phyloP scores from a whole-genome alignment of 2,329 filamentous ascomycete genomes.

The Pseudophaeomoniella oleicola region DNA sequence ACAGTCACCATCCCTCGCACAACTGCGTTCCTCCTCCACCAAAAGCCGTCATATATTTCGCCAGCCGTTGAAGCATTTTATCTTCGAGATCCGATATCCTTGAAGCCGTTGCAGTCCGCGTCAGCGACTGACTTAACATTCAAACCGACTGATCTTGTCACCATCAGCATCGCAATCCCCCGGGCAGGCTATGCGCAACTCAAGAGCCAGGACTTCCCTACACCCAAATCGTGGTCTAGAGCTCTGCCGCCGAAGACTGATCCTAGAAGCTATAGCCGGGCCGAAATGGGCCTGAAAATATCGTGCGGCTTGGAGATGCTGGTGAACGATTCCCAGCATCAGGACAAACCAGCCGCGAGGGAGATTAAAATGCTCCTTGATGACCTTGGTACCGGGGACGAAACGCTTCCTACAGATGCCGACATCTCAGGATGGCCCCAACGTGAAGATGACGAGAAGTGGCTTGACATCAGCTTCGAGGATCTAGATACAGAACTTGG shows the following conservation, averaged over 20 bases:
- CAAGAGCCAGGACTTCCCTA: conserved; percentile 64
- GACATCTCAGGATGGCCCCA: conserved; percentile 61
- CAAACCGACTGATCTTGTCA: conserved; percentile 64
- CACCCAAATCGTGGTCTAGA: conserved; percentile 42
- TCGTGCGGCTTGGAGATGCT: conserved; percentile 87
- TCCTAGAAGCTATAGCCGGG: conserved; percentile 31
- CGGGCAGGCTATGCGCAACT: conserved; percentile 84
- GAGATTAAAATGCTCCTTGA: conserved; percentile 65
- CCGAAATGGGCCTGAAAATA: conserved; percentile 75
- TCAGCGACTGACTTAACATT: conserved; percentile 44
- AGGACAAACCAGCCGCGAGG: conserved; percentile 52
- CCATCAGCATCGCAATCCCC: conserved; percentile 67
- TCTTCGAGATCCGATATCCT: conserved; percentile 62
- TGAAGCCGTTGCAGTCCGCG: conserved; percentile 52
- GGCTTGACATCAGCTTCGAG: conserved; percentile 82
- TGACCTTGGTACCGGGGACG: conserved; percentile 59
- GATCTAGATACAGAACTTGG: conserved; percentile 72
- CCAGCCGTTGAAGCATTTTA: conserved; percentile 87
- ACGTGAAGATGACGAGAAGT: conserved; percentile 70
- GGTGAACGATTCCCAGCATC: conserved; percentile 49
- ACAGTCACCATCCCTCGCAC: conserved; percentile 64
- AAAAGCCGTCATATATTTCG: conserved; percentile 60
- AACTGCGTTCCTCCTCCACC: conserved; percentile 64
- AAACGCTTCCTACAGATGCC: conserved; percentile 51
- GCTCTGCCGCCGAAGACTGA: conserved; percentile 23